phyloP scores from a whole-genome alignment of 2,329 filamentous ascomycete genomes.

The Fusarium hostae region DNA sequence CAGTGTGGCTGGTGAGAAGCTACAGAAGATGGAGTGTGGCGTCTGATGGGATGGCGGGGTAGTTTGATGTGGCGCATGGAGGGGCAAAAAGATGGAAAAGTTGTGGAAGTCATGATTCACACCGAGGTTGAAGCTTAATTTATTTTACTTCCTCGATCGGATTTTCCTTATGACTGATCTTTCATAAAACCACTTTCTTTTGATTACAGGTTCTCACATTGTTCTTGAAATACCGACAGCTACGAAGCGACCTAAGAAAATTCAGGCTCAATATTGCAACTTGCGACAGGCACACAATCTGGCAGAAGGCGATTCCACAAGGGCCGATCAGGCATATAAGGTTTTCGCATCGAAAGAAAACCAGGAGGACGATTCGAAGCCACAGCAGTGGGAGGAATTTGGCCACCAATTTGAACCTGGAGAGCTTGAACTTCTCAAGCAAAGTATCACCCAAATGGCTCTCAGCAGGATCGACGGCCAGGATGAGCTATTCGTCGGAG shows the following conservation, averaged over 20 bases:
- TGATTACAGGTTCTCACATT: not conserved
- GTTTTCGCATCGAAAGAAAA: not conserved
- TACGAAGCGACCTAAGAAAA: not conserved
- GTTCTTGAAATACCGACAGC: not conserved
- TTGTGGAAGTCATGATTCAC: constrained; percentile 31
- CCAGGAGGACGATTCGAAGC: constrained; percentile 18
- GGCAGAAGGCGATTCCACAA: constrained; percentile 13
- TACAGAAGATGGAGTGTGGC: constrained; percentile 8
- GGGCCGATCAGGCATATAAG: not conserved
- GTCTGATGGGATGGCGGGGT: constrained; percentile 23
- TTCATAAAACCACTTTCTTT: not conserved
- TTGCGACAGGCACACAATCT: constrained; percentile 18
- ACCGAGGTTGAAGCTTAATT: constrained; percentile 26
- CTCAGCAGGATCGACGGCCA: constrained; percentile 55
- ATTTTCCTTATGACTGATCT: not conserved
- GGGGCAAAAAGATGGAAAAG: constrained; percentile 33
- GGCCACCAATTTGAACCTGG: constrained; percentile 36
- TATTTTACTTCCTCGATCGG: not conserved
- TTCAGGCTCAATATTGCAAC: not conserved
- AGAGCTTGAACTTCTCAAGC: constrained; percentile 45
- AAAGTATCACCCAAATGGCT: constrained; percentile 53
- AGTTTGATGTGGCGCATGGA: constrained; percentile 32
- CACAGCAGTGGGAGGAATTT: constrained; percentile 41
- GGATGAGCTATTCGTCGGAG: constrained; percentile 55
- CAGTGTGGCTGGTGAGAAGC: constrained; percentile 11